A percentile compares a stretch with the other conserved stretches of the same genome.
These are phyloP conservation scores for Amaranthus palmeri DNA, from an alignment of 148 eudicot species.

Conservation along the genomic window DNA sequence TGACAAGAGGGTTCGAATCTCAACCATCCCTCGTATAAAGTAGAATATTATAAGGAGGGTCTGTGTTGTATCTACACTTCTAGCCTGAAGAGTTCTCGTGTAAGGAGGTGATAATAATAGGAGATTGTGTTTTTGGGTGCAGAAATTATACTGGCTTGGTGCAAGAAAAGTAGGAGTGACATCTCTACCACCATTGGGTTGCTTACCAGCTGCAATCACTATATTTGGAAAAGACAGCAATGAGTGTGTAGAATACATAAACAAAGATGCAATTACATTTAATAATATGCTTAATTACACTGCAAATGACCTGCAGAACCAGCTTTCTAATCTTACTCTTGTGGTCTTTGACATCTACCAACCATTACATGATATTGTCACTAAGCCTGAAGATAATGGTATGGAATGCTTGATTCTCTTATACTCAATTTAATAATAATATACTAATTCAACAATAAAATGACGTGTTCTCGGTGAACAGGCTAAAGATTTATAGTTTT, in stretches of 20 bases:
- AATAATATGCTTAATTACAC: slow-evolving; percentile 54
- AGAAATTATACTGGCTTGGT: slow-evolving; percentile 55
- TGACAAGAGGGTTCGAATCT: no score
- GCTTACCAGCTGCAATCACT: slow-evolving; percentile 63
- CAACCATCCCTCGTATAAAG: no score
- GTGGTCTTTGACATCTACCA: slow-evolving; percentile 56
- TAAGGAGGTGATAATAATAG: no score
- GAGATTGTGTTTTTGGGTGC: slow-evolving; percentile 1
- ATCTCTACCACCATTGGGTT: slow-evolving; percentile 59
- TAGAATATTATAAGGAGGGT: no score
- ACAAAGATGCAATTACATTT: slow-evolving; percentile 46
- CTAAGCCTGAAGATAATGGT: slow-evolving; percentile 53
- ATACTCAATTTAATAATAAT: no score
- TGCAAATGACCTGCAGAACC: slow-evolving; percentile 35
- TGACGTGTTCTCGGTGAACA: no score
- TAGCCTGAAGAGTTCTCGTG: no score
- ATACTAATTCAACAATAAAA: no score
- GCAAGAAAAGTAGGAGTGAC: slow-evolving; percentile 62
- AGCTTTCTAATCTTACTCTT: slow-evolving; percentile 44
- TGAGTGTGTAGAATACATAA: slow-evolving; percentile 45
- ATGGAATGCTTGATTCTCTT: slow-evolving; percentile 1
- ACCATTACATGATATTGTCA: slow-evolving; percentile 43
- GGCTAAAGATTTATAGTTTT: no score
- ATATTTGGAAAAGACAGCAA: slow-evolving; percentile 47
- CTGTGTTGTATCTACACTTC: no score